Evolutionary conservation across 1,284 basidiomycete genomes (phyloP), one percentile per base, ranked within the genome.

Genomic region (Rhodotorula sp.): DNA sequence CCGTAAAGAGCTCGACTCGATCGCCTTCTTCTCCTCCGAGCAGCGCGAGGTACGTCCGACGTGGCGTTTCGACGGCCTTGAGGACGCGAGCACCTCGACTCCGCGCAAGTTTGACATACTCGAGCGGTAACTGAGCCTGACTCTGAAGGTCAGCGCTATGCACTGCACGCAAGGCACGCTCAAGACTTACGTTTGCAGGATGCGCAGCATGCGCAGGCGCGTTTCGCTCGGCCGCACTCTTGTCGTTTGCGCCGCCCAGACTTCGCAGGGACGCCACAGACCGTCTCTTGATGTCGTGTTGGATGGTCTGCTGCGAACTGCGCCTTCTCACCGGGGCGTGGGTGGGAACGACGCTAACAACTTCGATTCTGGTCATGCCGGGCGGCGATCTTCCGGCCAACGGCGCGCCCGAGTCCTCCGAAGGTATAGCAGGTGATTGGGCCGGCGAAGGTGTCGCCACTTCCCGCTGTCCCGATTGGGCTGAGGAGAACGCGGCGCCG

Each of bases 21-120:
- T 93, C 91, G n/a, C 91, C 91, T 74, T 87, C 89, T 53, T 93
- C 91, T n/a, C 91, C 91, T 75, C 91, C 93, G 0, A 93, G 84
- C 76, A 93, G 93, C 8, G 91, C 91, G 42, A 93, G 84, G 82
- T 73, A 90, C 88, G 91, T 93, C 81, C 91, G 91, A 82, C 88
- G 91, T 62, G 85, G 85, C 18, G 91, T 93, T 80, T 93, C 91
- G 18, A 91, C 89, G 2, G 91, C 87, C 77, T 91, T 91, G 67
- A 93, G 85, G 79, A 90, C 82, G 44, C 91, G 79, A 22, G 91
- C 87, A 62, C 89, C 89, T 79, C 91, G 93, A 3, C 91, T 93
- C n/a, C 91, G 89, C 12, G 91, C 91, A 15, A 93, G 84, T 80
- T 93, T 93, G 71, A 93, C 89, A 77, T 92, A 93, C 79, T 93